These are phyloP conservation scores for Aspergillus calidoustus DNA, from an alignment of 2,329 filamentous ascomycete genomes.

Conservation along the genomic window DNA sequence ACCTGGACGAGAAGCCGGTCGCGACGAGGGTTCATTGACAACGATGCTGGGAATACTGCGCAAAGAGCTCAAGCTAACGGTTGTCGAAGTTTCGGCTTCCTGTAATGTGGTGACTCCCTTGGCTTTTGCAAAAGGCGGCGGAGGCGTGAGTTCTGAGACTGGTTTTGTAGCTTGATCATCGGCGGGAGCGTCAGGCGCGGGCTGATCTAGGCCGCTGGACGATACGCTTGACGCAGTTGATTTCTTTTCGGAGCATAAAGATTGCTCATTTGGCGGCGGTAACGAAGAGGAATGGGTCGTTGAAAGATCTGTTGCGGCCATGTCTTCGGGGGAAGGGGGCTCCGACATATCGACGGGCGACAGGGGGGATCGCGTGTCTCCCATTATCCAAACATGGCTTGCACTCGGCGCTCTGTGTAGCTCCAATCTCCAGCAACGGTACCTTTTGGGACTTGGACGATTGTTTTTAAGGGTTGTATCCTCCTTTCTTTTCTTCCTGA, in stretches of 20 bases:
- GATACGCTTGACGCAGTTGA: slow-evolving; percentile 32
- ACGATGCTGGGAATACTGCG: slow-evolving; percentile 47
- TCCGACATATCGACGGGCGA: slow-evolving; percentile 33
- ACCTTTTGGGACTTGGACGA: background rate
- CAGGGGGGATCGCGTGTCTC: slow-evolving; percentile 35
- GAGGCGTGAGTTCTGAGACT: slow-evolving; percentile 18
- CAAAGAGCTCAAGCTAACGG: slow-evolving; percentile 34
- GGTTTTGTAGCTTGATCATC: slow-evolving; percentile 16
- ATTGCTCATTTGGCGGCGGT: slow-evolving; percentile 29
- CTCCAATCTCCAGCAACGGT: background rate
- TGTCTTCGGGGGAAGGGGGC: slow-evolving; percentile 34
- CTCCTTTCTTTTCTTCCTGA: slow-evolving; percentile 1
- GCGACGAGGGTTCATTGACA: slow-evolving; percentile 39
- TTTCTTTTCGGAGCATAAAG: slow-evolving; percentile 30
- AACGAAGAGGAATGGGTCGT: slow-evolving; percentile 36
- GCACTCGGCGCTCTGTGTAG: slow-evolving; percentile 17
- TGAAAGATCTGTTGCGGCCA: slow-evolving; percentile 28
- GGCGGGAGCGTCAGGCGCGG: slow-evolving; percentile 19
- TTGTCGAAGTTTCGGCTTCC: slow-evolving; percentile 30
- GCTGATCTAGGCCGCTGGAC: slow-evolving; percentile 22
- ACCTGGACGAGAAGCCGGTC: slow-evolving; percentile 41
- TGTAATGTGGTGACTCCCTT: slow-evolving; percentile 24
- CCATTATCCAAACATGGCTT: slow-evolving; percentile 46
- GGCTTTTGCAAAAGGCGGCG: slow-evolving; percentile 15
- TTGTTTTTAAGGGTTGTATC: background rate